A percentile compares a stretch with the other conserved stretches of the same genome.
phyloP scores from a whole-genome alignment of 2,329 filamentous ascomycete genomes.

The Aspergillus puulaauensis region DNA sequence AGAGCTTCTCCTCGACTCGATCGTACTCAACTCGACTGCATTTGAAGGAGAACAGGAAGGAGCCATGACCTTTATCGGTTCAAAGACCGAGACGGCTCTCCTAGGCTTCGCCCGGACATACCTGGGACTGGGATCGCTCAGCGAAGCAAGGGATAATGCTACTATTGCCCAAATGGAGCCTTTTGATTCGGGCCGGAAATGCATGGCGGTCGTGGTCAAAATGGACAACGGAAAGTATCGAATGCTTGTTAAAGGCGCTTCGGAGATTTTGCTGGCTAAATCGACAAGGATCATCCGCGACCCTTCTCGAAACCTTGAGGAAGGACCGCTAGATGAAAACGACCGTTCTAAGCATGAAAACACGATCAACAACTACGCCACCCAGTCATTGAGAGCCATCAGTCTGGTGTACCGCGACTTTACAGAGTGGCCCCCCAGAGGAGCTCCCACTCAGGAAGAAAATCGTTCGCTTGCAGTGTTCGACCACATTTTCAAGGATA shows the following conservation, averaged over 20 bases:
- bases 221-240: slow-evolving; percentile 56
- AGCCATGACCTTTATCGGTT: slow-evolving; percentile 64
- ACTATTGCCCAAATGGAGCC: slow-evolving; percentile 54
- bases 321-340: slow-evolving; percentile 54
- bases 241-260: slow-evolving; percentile 55
- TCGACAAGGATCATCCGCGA: slow-evolving; percentile 57
- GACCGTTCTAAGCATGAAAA: slow-evolving; percentile 61
- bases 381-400: slow-evolving; percentile 78
- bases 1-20: slow-evolving; percentile 60
- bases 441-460: slow-evolving; percentile 56
- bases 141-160: slow-evolving; percentile 62
- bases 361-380: slow-evolving; percentile 76
- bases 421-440: slow-evolving; percentile 75
- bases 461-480: slow-evolving; percentile 64
- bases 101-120: slow-evolving; percentile 67
- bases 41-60: slow-evolving; percentile 66
- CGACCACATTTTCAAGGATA: slow-evolving; percentile 65
- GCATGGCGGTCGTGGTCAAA: slow-evolving; percentile 66
- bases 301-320: slow-evolving; percentile 57
- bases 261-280: slow-evolving; percentile 50
- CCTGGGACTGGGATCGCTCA: slow-evolving; percentile 63
- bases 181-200: slow-evolving; percentile 68
- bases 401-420: slow-evolving; percentile 83
- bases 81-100: slow-evolving; percentile 75
- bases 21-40: slow-evolving; percentile 67